Percentiles rank a stretch among this genome's conserved stretches.
Evolutionary conservation across 2,329 filamentous ascomycete species (phyloP).

Genomic region (Colletotrichum acutatum): DNA sequence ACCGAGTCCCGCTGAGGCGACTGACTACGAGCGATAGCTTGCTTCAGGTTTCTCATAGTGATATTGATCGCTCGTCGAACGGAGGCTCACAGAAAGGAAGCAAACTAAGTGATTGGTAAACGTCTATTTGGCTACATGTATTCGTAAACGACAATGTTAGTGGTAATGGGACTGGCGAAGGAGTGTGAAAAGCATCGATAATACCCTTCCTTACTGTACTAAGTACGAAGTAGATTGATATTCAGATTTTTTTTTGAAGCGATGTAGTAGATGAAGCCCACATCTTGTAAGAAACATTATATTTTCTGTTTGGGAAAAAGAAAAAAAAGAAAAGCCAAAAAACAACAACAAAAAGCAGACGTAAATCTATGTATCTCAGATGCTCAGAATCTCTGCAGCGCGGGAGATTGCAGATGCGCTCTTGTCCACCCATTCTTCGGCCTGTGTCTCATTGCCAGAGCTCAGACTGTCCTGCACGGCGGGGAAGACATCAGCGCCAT

Average conservation of each 20-base stretch:
- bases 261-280: background rate
- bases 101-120: constrained; percentile 1
- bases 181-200: background rate
- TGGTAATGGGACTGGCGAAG: background rate
- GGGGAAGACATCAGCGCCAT: constrained; percentile 23
- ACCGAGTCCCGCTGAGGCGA: constrained; percentile 2
- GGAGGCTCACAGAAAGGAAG: background rate
- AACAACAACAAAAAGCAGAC: no score
- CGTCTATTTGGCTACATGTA: background rate
- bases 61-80: background rate
- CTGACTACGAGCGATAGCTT: constrained; percentile 17
- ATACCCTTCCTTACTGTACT: background rate
- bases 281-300: background rate
- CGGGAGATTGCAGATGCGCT: constrained; percentile 24
- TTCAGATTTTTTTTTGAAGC: background rate
- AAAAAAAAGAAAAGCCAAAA: background rate
- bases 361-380: background rate
- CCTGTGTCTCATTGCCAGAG: constrained; percentile 6
- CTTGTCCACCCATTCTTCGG: constrained; percentile 13
- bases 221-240: background rate
- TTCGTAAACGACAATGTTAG: background rate
- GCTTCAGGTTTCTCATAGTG: background rate
- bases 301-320: no score
- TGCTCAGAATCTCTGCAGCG: background rate
- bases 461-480: constrained; percentile 28